Evolutionary conservation across 2,329 filamentous ascomycete species (phyloP).

Genomic region (Penicillium sp.): DNA sequence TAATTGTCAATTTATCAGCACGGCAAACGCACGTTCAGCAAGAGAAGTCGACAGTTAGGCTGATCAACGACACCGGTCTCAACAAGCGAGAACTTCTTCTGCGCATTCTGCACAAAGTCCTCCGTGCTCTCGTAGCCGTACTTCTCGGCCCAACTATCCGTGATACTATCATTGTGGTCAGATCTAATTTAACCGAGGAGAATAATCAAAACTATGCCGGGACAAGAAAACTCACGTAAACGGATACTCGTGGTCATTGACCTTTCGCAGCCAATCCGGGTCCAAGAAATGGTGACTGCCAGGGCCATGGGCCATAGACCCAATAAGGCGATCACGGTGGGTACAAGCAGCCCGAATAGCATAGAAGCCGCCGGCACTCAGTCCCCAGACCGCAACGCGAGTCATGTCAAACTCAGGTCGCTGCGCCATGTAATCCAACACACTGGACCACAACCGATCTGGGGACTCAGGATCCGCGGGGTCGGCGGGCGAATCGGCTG

Average conservation of each 20-base stretch:
- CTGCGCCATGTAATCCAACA: conserved; percentile 63
- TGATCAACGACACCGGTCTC: conserved; percentile 62
- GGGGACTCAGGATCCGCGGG: conserved; percentile 61
- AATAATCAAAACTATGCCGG: neutral
- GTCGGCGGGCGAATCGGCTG: conserved; percentile 69
- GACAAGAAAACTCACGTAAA: conserved; percentile 50
- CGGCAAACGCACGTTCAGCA: conserved; percentile 59
- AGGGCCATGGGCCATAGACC: conserved; percentile 66
- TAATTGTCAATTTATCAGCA: neutral
- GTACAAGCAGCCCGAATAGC: conserved; percentile 70
- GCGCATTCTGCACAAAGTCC: conserved; percentile 59
- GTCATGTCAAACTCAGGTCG: conserved; percentile 60
- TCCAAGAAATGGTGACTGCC: conserved; percentile 67
- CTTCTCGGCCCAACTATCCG: conserved; percentile 63
- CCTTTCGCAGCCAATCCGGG: conserved; percentile 62
- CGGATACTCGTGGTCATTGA: conserved; percentile 70
- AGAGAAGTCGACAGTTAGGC: conserved; percentile 60
- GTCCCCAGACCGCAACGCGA: conserved; percentile 65
- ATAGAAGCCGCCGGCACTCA: conserved; percentile 71
- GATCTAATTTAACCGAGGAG: neutral
- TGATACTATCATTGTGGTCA: conserved; percentile 44
- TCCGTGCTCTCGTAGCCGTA: conserved; percentile 63
- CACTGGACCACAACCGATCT: conserved; percentile 66
- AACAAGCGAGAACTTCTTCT: conserved; percentile 66
- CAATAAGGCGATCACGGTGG: conserved; percentile 59